Base-by-base conservation (phyloP, 768 basidiomycete species). In the Boletus reticuloceps region DNA sequence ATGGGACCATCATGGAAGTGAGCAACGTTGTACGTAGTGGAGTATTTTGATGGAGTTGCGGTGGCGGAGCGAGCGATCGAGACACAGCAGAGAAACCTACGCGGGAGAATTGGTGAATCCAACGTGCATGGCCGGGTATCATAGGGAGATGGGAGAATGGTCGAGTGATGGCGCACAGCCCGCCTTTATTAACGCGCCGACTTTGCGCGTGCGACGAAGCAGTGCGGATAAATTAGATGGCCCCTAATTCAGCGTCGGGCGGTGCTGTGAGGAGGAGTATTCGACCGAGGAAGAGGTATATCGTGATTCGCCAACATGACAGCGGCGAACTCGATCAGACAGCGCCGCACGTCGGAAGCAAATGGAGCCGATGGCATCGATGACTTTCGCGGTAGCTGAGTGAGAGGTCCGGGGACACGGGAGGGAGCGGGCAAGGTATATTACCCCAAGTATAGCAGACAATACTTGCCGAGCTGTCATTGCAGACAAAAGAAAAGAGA, bases 281-380 rank as follows among this genome's bases (percentile, higher is more conserved):
- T 25, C 8, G 45, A 51, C 27, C 44, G 43, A 38, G 31, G n/a
- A n/a, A n/a, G n/a, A n/a, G n/a, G n/a, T n/a, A n/a, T n/a, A n/a
- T 20, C 2, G 22, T 22, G 51, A 58, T 49, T 57, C 55, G 34
- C 38, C 20, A 29, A 17, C 34, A 3, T 51, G 55, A 51, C 50
- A 50, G 47, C 53, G 57, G 53, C 32, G 39, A 43, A 42, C 45
- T 53, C 60, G 60, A 61, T 61, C 59, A 60, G 36, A 42, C 32
- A 32, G 51, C 42, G 48, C 37, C 53, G 37, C 4, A 12, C 17
- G 2, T 38, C 57, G 58, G 58, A 27, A 16, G 32, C 1, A 46
- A 46, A 50, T 11, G 22, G 4, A 34, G 8, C 8, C 29, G n/a
- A n/a, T n/a, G n/a, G n/a, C n/a, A n/a, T n/a, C n/a, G n/a, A n/a